Conservation (phyloP, 345 rosid genomes). For the Hibiscus mutabilis region DNA sequence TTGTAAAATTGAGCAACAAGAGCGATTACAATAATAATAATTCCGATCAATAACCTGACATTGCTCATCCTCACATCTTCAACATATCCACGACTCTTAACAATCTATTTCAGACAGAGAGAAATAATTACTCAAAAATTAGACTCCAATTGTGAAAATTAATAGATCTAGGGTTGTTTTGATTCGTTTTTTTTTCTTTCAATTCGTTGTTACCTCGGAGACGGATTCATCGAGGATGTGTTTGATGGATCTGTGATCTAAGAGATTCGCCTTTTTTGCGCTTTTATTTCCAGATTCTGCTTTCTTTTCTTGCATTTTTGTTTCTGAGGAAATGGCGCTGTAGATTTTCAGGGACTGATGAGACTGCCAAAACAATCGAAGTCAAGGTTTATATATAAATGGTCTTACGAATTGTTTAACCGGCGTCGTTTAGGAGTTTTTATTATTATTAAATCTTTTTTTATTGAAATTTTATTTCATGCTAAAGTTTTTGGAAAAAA, state of each 20-base stretch:
- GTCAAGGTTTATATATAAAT: not conserved
- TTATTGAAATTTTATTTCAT: too few relatives aligned
- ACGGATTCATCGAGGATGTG: conserved; percentile 90
- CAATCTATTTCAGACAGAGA: conserved; percentile 38
- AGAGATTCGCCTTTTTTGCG: conserved; percentile 77
- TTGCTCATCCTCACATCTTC: conserved; percentile 93
- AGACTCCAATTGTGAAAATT: not conserved
- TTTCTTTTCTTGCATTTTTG: conserved; percentile 50
- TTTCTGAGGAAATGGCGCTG: not conserved
- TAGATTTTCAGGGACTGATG: not conserved
- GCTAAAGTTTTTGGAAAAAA: too few relatives aligned
- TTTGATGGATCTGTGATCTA: conserved; percentile 93
- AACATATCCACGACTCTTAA: conserved; percentile 66
- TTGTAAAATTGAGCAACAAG: conserved; percentile 97
- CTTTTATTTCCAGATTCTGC: conserved; percentile 45
- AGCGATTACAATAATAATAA: conserved; percentile 63
- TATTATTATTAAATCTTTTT: too few relatives aligned
- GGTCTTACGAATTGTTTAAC: not conserved
- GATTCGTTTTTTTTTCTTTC: not conserved
- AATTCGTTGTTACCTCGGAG: conserved; percentile 49
- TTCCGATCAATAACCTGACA: conserved; percentile 57
- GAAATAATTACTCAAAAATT: not conserved
- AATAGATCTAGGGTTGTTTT: conserved; percentile 9
- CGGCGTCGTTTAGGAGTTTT: not conserved
- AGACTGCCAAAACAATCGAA: not conserved